These are phyloP conservation scores for Fistulifera pelliculosa DNA, from an alignment of 108 stramenopile genomes.

Conservation along the genomic window DNA sequence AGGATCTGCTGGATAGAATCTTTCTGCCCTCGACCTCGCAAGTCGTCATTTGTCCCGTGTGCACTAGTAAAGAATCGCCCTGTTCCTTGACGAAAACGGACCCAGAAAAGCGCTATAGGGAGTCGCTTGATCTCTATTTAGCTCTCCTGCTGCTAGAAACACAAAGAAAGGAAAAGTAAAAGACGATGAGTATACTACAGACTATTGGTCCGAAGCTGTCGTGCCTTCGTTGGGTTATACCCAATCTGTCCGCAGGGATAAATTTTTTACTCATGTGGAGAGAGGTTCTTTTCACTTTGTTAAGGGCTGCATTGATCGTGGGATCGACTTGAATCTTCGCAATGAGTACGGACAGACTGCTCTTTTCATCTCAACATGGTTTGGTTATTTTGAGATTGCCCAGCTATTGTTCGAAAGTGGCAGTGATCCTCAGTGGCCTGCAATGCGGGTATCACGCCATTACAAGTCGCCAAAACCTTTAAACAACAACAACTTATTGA, in stretches of 20 bases:
- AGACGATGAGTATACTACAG: conserved; percentile 30
- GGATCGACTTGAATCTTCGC: conserved; percentile 49
- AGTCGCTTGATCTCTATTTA: conserved; percentile 24
- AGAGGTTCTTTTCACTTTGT: conserved; percentile 38
- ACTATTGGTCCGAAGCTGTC: conserved; percentile 50
- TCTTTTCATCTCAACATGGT: conserved; percentile 66
- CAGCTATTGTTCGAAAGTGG: conserved; percentile 45
- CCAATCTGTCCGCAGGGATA: conserved; percentile 61
- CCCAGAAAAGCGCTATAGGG: not conserved
- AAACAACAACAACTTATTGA: conserved; percentile 3
- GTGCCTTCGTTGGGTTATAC: conserved; percentile 36
- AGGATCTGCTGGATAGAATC: conserved; percentile 27
- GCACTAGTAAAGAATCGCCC: conserved; percentile 5
- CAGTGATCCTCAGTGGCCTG: conserved; percentile 37
- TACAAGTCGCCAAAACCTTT: conserved; percentile 14
- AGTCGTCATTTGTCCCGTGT: conserved; percentile 40
- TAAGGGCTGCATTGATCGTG: conserved; percentile 43
- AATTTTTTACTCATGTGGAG: conserved; percentile 52
- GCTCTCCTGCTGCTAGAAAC: conserved; percentile 22
- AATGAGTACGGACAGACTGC: conserved; percentile 76
- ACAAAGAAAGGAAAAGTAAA: conserved; percentile 6
- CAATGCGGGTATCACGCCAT: conserved; percentile 49
- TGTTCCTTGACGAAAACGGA: not conserved
- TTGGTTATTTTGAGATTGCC: conserved; percentile 31
- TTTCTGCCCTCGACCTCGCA: conserved; percentile 31